Conservation (phyloP, 768 basidiomycete species). For the Panaeolus cyanescens region DNA sequence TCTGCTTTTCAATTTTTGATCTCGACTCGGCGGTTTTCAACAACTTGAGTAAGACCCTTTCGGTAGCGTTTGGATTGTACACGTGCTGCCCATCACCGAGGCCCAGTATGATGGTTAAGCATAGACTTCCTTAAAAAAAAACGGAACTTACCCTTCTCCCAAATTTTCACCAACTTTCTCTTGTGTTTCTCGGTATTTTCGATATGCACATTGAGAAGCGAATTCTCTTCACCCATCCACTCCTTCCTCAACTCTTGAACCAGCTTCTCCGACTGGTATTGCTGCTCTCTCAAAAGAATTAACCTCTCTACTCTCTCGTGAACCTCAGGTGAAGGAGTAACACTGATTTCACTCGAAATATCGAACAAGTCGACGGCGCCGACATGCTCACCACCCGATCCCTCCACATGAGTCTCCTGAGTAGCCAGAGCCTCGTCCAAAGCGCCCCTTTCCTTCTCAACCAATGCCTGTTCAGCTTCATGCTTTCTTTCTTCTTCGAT, state of each 20-base stretch:
- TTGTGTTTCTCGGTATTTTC: slow-evolving; percentile 16
- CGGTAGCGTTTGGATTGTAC: too few relatives aligned
- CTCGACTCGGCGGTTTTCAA: too few relatives aligned
- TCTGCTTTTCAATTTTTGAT: slow-evolving; percentile 14
- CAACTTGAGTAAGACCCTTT: too few relatives aligned
- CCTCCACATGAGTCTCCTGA: neutral
- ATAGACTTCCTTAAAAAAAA: slow-evolving; percentile 12
- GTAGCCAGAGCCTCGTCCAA: too few relatives aligned
- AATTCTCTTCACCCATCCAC: neutral
- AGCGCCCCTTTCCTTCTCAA: too few relatives aligned
- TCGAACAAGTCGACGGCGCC: neutral
- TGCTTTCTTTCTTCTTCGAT: too few relatives aligned
- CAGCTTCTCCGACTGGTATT: slow-evolving; percentile 4
- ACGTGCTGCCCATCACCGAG: too few relatives aligned
- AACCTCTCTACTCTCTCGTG: neutral
- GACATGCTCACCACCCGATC: neutral
- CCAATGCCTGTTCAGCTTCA: too few relatives aligned
- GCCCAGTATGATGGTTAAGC: too few relatives aligned
- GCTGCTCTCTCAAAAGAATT: neutral
- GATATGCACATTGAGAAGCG: neutral
- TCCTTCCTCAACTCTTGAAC: slow-evolving; percentile 11
- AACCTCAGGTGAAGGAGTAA: neutral
- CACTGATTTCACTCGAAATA: neutral
- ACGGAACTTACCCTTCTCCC: slow-evolving; percentile 21
- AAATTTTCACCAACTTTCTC: slow-evolving; percentile 26